These are phyloP conservation scores for Curvularia sp. DNA, from an alignment of 2,329 filamentous ascomycete species.

Conservation along the genomic window DNA sequence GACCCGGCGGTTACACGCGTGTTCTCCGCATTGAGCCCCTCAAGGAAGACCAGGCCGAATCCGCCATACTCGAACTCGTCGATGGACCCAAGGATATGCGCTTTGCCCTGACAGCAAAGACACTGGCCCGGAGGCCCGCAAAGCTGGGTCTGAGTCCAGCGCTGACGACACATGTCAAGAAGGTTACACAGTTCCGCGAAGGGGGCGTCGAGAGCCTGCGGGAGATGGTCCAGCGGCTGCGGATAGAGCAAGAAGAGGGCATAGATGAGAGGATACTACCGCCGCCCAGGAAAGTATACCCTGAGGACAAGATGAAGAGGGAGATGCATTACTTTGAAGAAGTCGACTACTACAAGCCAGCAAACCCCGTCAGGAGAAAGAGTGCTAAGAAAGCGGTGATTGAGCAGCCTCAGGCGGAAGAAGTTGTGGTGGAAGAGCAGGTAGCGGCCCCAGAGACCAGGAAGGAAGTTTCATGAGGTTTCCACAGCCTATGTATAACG, in stretches of 20 bases:
- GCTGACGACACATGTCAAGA: conserved; percentile 78
- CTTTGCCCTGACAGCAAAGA: conserved; percentile 90
- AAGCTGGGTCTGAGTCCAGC: conserved; percentile 69
- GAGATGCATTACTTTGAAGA: conserved; percentile 42
- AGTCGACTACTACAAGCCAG: conserved; percentile 29
- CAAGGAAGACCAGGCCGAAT: conserved; percentile 85
- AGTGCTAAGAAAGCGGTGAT: not conserved
- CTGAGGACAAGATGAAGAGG: conserved; percentile 34
- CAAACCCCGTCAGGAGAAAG: conserved; percentile 24
- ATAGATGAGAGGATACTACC: conserved; percentile 39
- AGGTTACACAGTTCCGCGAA: conserved; percentile 78
- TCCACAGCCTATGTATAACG: conserved; percentile 15
- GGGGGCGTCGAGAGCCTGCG: conserved; percentile 73
- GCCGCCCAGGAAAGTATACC: conserved; percentile 43
- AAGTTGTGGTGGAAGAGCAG: conserved; percentile 5
- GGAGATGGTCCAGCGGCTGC: conserved; percentile 57
- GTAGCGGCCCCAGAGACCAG: not conserved
- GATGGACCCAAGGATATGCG: conserved; percentile 94
- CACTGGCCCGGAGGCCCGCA: conserved; percentile 69
- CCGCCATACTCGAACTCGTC: conserved; percentile 91
- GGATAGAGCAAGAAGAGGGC: conserved; percentile 30
- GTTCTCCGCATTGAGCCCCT: conserved; percentile 90
- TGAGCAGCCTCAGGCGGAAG: not conserved
- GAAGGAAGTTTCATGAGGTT: conserved; percentile 3
- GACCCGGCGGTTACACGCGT: conserved; percentile 93